phyloP scores from a whole-genome alignment of 2,329 filamentous ascomycete species.

The Lachnellula arida region DNA sequence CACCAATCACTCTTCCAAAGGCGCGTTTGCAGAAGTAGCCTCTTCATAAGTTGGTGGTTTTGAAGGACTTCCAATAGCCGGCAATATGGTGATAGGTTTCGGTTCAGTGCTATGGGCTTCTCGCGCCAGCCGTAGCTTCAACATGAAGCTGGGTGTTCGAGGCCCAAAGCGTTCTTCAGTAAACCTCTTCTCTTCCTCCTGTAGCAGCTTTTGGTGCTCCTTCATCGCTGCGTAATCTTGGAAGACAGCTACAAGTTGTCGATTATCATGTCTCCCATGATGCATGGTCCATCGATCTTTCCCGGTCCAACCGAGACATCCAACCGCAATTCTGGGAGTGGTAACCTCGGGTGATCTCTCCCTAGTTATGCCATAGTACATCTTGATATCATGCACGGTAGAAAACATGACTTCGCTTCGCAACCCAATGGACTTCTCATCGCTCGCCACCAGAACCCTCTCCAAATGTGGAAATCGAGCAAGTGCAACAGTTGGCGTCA shows the following conservation, averaged over 20 bases:
- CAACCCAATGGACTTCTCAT: slow-evolving; percentile 21
- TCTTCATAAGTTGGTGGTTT: background rate
- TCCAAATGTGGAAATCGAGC: slow-evolving; percentile 11
- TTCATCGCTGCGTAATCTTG: slow-evolving; percentile 17
- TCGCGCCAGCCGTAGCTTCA: slow-evolving; percentile 2
- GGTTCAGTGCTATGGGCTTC: background rate
- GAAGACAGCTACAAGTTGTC: slow-evolving; percentile 19
- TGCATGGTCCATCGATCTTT: slow-evolving; percentile 12
- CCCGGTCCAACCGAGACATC: slow-evolving; percentile 22
- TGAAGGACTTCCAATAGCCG: background rate
- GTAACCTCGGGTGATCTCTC: slow-evolving; percentile 1
- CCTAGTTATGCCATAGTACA: slow-evolving; percentile 15
- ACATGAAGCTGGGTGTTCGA: background rate
- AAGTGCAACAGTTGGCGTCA: slow-evolving; percentile 11
- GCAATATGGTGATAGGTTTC: background rate
- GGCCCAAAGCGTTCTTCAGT: slow-evolving; percentile 8
- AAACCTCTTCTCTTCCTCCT: slow-evolving; percentile 19
- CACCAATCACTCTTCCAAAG: too few relatives aligned
- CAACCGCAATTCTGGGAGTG: slow-evolving; percentile 19
- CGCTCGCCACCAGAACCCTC: slow-evolving; percentile 17
- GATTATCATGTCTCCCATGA: slow-evolving; percentile 15
- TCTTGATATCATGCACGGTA: slow-evolving; percentile 19
- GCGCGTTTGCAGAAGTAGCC: background rate
- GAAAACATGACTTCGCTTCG: slow-evolving; percentile 19
- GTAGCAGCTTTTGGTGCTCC: slow-evolving; percentile 9